A percentile compares a stretch with the other conserved stretches of the same genome.
Conservation (phyloP, 352 stramenopile genomes). For the Thraustochytrium striatum region DNA sequence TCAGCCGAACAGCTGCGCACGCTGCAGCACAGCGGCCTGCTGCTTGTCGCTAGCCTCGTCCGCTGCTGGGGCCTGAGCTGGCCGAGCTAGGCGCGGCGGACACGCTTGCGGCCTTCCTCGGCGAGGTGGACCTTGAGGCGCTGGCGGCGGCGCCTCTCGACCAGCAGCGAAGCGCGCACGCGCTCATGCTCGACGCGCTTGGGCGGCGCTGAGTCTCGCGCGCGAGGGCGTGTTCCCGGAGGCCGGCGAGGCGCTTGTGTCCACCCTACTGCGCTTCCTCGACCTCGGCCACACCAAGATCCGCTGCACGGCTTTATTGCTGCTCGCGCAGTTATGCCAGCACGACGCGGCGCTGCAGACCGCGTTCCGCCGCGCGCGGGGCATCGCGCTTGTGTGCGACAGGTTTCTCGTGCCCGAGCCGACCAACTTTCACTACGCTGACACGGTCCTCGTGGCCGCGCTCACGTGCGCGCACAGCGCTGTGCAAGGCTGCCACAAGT, state of each 20-base stretch:
- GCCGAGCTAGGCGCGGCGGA: not conserved
- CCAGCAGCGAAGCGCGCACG: not conserved
- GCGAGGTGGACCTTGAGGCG: not conserved
- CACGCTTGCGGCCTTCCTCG: not conserved
- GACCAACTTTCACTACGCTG: not conserved
- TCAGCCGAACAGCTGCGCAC: not conserved
- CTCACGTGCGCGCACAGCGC: not conserved
- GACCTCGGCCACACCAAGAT: too few species aligned
- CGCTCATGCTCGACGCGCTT: not conserved
- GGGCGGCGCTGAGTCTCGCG: not conserved
- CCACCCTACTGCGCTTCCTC: too few species aligned
- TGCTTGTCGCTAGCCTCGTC: not conserved
- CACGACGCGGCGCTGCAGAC: too few species aligned
- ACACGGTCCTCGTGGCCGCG: conserved; percentile 10
- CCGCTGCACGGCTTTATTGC: too few species aligned
- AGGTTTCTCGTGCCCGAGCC: not conserved
- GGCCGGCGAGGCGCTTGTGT: too few species aligned
- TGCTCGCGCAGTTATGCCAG: too few species aligned
- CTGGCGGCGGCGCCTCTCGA: not conserved
- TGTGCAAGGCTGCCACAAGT: not conserved
- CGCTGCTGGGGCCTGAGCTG: not conserved
- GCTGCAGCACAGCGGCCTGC: not conserved
- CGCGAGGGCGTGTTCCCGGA: too few species aligned
- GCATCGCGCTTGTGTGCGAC: not conserved
- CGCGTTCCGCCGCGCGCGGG: too few species aligned